These are phyloP conservation scores for Pichia sp. DNA, from an alignment of 1,139 yeast species.

Conservation along the genomic window DNA sequence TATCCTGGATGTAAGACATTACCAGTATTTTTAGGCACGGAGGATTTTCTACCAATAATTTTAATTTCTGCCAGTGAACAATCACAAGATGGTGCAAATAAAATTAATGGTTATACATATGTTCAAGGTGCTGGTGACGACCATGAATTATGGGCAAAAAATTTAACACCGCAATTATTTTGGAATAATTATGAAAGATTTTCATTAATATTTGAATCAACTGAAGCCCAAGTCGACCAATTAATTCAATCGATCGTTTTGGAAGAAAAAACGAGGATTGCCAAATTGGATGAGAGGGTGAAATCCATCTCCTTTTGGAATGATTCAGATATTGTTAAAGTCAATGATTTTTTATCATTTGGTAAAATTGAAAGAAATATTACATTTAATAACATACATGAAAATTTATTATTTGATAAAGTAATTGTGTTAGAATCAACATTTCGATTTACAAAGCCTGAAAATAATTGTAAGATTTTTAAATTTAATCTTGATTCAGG, in stretches of 20 bases:
- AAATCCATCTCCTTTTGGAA: constrained; percentile 3
- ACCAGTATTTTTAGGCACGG: constrained; percentile 5
- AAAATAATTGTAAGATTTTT: neutral
- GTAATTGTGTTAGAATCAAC: constrained; percentile 17
- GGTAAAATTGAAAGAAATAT: constrained; percentile 13
- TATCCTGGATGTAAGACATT: constrained; percentile 43
- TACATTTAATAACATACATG: neutral
- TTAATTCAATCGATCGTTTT: constrained; percentile 15
- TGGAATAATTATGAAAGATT: constrained; percentile 45
- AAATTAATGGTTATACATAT: constrained; percentile 45
- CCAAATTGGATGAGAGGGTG: neutral
- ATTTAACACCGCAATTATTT: constrained; percentile 47
- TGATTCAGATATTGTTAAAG: neutral
- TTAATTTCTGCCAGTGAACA: constrained; percentile 60
- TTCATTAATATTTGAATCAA: constrained; percentile 29
- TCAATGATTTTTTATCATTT: constrained; percentile 13
- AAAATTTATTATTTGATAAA: constrained; percentile 13
- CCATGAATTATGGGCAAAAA: constrained; percentile 76
- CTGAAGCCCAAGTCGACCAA: constrained; percentile 36
- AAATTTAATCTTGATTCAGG: constrained; percentile 25
- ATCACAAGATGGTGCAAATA: constrained; percentile 49
- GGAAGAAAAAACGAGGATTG: constrained; percentile 13
- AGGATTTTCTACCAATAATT: constrained; percentile 37
- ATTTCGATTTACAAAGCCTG: neutral
- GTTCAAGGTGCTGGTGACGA: constrained; percentile 94